These are phyloP conservation scores for Wickerhamomyces silvicola DNA, from an alignment of 805 yeast species.

Conservation along the genomic window DNA sequence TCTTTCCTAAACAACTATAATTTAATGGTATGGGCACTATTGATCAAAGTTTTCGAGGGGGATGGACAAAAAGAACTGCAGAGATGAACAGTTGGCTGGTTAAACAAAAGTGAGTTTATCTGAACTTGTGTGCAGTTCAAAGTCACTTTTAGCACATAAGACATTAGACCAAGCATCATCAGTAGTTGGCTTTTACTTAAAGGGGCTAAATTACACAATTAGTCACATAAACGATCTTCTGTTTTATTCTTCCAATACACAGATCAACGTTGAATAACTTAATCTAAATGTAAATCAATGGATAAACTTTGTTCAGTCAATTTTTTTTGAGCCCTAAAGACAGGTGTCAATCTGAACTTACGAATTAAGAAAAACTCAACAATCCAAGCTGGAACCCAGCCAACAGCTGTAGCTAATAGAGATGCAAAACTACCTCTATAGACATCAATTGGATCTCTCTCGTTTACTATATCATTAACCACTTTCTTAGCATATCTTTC, in stretches of 20 bases:
- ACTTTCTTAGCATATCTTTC: constrained; percentile 51
- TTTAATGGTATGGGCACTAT: too few species aligned
- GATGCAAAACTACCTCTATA: constrained; percentile 50
- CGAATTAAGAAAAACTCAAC: constrained; percentile 33
- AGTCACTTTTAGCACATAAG: too few species aligned
- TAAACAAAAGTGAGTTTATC: too few species aligned
- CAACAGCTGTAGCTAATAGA: constrained; percentile 28
- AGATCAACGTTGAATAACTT: background rate
- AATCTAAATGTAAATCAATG: constrained; percentile 17
- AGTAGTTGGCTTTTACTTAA: background rate
- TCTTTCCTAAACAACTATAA: too few species aligned
- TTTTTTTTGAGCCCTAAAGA: constrained; percentile 24
- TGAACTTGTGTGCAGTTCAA: too few species aligned
- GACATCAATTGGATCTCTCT: constrained; percentile 38
- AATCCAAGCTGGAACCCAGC: constrained; percentile 40
- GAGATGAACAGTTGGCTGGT: too few species aligned
- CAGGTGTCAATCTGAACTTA: constrained; percentile 34
- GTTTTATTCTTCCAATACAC: background rate
- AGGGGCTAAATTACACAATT: background rate
- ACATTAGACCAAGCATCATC: too few species aligned
- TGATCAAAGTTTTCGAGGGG: too few species aligned
- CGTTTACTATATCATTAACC: constrained; percentile 39
- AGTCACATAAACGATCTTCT: background rate
- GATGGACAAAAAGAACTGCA: too few species aligned
- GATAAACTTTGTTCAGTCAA: constrained; percentile 10